Evolutionary conservation across 2,329 filamentous ascomycete species (phyloP), one percentile per base, ranked within the genome.

Genomic region (Clarireedia monteithiana): DNA sequence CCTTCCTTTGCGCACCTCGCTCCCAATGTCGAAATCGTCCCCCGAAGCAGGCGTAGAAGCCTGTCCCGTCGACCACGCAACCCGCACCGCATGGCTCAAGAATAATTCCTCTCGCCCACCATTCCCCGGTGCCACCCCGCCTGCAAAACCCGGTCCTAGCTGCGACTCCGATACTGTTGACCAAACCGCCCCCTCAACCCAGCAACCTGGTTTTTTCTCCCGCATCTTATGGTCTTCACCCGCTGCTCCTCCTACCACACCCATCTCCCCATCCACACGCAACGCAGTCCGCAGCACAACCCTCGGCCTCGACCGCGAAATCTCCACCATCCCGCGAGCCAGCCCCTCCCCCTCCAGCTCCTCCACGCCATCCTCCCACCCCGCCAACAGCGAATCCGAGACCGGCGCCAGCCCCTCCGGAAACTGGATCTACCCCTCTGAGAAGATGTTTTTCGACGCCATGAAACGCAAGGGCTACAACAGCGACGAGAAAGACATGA

Each of bases 391-490:
- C 59, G 90, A 96, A 72, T 73, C 81, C 59, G 91, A 96, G 69
- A 88, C 88, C 59, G 78, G 83, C 23, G 84, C 89, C 65, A 75
- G 78, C 50, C 69, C 74, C 39, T 82, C 82, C 0, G 92, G 92
- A 0, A 96, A 96, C 71, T 99, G 94, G 94, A 86, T 99, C 59
- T 99, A 99, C 72, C 94, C 94, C 0, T 94, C 88, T 0, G 92
- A 97, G 71, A 87, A 89, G 68, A 95, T 96, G 84, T 99, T 99
- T 77, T 97, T 97, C 74, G 89, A 95, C 48, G 94, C 94, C 46
- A 92, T 99, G 84, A 84, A 87, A 76, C 86, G 92, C 69, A 99
- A 99, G 55, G 87, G 86, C 45, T 86, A 91, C 74, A 82, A 84
- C 59, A 85, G 81, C 30, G 75, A 78, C 14, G 82, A 81, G 0